phyloP scores from a whole-genome alignment of 768 basidiomycete genomes.

The Lepiota brunneoincarnata region DNA sequence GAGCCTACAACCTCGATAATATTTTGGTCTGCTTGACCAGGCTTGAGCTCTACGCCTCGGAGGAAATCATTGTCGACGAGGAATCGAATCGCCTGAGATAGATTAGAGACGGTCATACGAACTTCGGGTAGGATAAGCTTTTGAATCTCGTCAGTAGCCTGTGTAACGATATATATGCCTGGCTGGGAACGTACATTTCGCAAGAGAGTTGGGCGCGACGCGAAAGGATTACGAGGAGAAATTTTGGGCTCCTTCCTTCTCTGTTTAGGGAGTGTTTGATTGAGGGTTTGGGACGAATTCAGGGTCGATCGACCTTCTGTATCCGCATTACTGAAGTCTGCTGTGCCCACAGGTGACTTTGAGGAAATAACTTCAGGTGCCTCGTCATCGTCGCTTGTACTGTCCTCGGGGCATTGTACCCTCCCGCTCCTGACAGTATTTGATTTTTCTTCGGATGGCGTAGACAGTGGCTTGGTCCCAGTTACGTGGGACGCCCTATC shows the following conservation, averaged over 20 bases:
- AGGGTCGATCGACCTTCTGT: conserved; percentile 1
- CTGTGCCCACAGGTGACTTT: conserved; percentile 27
- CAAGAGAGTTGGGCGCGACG: conserved; percentile 65
- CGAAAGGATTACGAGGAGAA: conserved; percentile 62
- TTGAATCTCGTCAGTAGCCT: conserved; percentile 5
- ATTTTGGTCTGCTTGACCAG: conserved; percentile 68
- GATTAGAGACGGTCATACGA: conserved; percentile 82
- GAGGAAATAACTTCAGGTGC: conserved; percentile 61
- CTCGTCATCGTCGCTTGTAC: conserved; percentile 28
- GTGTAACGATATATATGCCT: not conserved
- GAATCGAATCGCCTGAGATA: conserved; percentile 91
- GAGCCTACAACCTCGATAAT: conserved; percentile 57
- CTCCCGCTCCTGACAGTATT: not conserved
- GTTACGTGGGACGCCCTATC: too few species aligned
- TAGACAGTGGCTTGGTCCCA: not conserved
- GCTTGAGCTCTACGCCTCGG: conserved; percentile 70
- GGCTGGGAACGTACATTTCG: conserved; percentile 59
- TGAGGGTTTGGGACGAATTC: conserved; percentile 19
- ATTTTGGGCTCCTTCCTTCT: conserved; percentile 27
- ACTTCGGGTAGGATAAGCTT: conserved; percentile 82
- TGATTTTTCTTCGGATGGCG: not conserved
- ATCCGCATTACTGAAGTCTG: not conserved
- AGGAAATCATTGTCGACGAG: conserved; percentile 89
- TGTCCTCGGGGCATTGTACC: conserved; percentile 18
- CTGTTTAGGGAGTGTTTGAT: conserved; percentile 33